A percentile compares a stretch with the other conserved stretches of the same genome.
These are phyloP conservation scores for Thalassiosira allenii DNA, from an alignment of 352 stramenopile species.

Conservation along the genomic window DNA sequence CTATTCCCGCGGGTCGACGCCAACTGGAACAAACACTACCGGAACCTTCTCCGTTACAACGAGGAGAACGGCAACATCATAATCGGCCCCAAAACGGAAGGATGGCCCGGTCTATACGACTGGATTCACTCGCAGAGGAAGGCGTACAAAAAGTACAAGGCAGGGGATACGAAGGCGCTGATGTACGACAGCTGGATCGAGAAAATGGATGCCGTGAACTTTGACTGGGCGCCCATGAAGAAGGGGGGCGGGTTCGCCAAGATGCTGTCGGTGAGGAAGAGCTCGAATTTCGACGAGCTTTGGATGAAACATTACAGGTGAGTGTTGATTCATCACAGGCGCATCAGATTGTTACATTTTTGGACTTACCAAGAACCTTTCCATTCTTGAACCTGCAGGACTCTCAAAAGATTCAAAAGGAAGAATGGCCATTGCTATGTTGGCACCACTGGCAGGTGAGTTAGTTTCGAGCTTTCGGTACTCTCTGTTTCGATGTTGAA, in stretches of 20 bases:
- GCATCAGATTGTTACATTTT: neutral
- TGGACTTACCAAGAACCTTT: neutral
- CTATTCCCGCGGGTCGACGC: conserved; percentile 18
- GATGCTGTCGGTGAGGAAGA: conserved; percentile 4
- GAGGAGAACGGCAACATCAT: conserved; percentile 27
- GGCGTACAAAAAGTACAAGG: conserved; percentile 43
- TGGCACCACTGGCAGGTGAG: too few relatives aligned
- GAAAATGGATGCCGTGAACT: conserved; percentile 27
- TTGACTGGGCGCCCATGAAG: conserved; percentile 19
- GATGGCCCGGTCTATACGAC: conserved; percentile 29
- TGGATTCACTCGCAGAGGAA: conserved; percentile 46
- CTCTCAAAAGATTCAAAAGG: conserved; percentile 21
- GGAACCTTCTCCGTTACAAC: conserved; percentile 34
- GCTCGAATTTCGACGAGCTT: neutral
- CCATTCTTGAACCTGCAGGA: conserved; percentile 2
- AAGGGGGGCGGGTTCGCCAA: neutral
- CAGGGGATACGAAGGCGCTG: conserved; percentile 8
- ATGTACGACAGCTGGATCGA: conserved; percentile 40
- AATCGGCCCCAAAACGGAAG: conserved; percentile 22
- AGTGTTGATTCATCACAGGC: neutral
- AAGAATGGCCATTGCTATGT: conserved; percentile 36
- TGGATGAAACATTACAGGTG: conserved; percentile 3
- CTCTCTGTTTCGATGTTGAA: too few relatives aligned
- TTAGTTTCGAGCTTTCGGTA: too few relatives aligned
- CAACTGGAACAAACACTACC: conserved; percentile 33